Conservation (phyloP, 352 stramenopile genomes). For the Albugo candida region DNA sequence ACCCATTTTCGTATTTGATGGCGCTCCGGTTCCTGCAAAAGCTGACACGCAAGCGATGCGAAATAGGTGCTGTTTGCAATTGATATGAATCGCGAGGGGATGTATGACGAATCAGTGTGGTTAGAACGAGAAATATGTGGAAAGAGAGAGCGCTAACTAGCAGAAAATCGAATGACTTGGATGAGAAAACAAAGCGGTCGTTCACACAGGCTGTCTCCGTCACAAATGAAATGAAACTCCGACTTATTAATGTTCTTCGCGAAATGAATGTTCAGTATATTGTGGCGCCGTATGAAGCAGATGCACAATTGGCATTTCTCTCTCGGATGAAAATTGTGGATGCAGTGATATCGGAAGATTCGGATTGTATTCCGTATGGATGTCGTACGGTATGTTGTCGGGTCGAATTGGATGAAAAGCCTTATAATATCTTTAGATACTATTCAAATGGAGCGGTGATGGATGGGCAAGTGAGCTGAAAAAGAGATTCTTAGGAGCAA, state of each 20-base stretch:
- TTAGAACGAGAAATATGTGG: slow-evolving; percentile 10
- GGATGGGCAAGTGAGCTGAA: slow-evolving; percentile 80
- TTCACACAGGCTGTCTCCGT: slow-evolving; percentile 40
- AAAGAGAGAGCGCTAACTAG: slow-evolving; percentile 2
- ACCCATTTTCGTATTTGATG: slow-evolving; percentile 87
- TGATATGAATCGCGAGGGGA: slow-evolving; percentile 11
- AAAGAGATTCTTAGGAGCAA: slow-evolving; percentile 47
- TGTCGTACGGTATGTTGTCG: slow-evolving; percentile 35
- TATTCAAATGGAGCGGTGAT: slow-evolving; percentile 88
- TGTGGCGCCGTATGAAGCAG: slow-evolving; percentile 93
- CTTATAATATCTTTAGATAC: slow-evolving; percentile 16
- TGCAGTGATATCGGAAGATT: slow-evolving; percentile 93
- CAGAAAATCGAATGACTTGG: too few relatives aligned
- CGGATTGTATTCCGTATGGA: slow-evolving; percentile 89
- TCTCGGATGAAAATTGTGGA: slow-evolving; percentile 77
- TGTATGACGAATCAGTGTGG: slow-evolving; percentile 20
- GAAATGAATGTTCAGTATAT: slow-evolving; percentile 78
- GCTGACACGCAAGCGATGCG: slow-evolving; percentile 24
- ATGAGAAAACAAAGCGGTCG: not conserved
- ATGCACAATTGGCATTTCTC: slow-evolving; percentile 93
- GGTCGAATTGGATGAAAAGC: not conserved
- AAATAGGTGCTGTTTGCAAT: slow-evolving; percentile 15
- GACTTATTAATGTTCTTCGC: slow-evolving; percentile 34
- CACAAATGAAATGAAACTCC: slow-evolving; percentile 56
- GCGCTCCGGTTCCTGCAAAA: slow-evolving; percentile 81